These are phyloP conservation scores for Diplosphaera chodatii DNA, from an alignment of 139 green algal genomes.

Conservation along the genomic window DNA sequence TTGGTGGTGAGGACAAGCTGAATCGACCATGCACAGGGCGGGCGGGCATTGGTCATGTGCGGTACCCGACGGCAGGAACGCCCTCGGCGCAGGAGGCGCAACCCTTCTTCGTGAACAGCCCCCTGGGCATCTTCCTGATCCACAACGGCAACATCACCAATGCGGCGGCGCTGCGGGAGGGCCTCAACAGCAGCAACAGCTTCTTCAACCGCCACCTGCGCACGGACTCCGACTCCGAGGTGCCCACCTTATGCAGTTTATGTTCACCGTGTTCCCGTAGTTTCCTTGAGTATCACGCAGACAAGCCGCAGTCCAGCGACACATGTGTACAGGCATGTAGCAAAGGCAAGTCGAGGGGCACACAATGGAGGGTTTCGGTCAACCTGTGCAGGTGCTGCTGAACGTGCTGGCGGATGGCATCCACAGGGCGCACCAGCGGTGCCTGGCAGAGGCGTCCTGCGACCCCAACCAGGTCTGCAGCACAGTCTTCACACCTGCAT, in stretches of 20 bases:
- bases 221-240: slow-evolving; percentile 90
- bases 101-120: slow-evolving; percentile 98
- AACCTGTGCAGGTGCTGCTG: slow-evolving; percentile 85
- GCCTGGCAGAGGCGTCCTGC: slow-evolving; percentile 44
- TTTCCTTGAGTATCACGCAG: too few relatives aligned
- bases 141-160: slow-evolving; percentile 99
- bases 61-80: slow-evolving; percentile 93
- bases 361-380: too few relatives aligned
- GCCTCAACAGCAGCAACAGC: slow-evolving; percentile 62
- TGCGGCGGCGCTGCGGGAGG: slow-evolving; percentile 68
- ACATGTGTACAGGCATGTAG: too few relatives aligned
- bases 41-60: slow-evolving; percentile 80
- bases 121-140: slow-evolving; percentile 95
- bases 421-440: slow-evolving; percentile 84
- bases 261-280: too few relatives aligned
- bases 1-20: too few relatives aligned
- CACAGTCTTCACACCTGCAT: too few relatives aligned
- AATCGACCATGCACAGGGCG: too few relatives aligned
- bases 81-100: slow-evolving; percentile 87
- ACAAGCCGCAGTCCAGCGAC: too few relatives aligned
- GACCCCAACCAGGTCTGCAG: slow-evolving; percentile 72
- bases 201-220: slow-evolving; percentile 86
- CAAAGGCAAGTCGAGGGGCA: too few relatives aligned
- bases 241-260: too few relatives aligned
- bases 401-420: slow-evolving; percentile 96